Evolutionary conservation across 208 protist species (phyloP).

Genomic region (Trypanosoma brucei): DNA sequence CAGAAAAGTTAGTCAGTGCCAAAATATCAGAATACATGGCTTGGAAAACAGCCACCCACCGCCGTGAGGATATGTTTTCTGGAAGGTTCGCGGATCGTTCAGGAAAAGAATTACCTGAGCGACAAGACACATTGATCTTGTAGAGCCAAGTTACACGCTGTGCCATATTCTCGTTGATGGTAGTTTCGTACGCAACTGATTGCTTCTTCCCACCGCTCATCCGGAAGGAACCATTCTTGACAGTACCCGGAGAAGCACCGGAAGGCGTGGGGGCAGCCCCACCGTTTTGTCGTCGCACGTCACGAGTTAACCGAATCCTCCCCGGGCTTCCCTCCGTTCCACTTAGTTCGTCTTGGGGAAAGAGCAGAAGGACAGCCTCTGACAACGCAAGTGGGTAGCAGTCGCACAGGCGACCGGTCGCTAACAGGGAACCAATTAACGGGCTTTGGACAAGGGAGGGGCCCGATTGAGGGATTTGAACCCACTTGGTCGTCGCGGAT

Average conservation of each 20-base stretch:
- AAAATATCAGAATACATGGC: conserved; percentile 28
- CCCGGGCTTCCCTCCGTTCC: too few species aligned
- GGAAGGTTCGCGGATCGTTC: conserved; percentile 7
- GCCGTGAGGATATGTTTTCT: neutral
- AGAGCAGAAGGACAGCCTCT: conserved; percentile 20
- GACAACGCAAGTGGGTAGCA: conserved; percentile 31
- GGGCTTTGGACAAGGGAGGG: conserved; percentile 10
- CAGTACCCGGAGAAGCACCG: too few species aligned
- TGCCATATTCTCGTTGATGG: neutral
- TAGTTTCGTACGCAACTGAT: conserved; percentile 16
- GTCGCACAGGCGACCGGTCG: conserved; percentile 16
- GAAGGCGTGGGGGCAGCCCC: too few species aligned
- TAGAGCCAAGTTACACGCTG: conserved; percentile 35
- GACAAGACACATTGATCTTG: conserved; percentile 25
- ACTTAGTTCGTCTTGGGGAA: neutral
- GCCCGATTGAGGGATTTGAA: neutral
- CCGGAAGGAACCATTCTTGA: conserved; percentile 15
- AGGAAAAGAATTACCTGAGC: conserved; percentile 13
- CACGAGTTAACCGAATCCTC: too few species aligned
- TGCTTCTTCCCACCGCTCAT: conserved; percentile 15
- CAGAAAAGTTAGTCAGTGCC: conserved; percentile 22
- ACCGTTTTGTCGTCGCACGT: too few species aligned
- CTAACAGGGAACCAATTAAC: conserved; percentile 27
- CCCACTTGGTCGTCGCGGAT: neutral
- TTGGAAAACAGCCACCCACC: conserved; percentile 25